Conservation (phyloP, 495 filamentous ascomycete genomes). For the Lepraria neglecta region DNA sequence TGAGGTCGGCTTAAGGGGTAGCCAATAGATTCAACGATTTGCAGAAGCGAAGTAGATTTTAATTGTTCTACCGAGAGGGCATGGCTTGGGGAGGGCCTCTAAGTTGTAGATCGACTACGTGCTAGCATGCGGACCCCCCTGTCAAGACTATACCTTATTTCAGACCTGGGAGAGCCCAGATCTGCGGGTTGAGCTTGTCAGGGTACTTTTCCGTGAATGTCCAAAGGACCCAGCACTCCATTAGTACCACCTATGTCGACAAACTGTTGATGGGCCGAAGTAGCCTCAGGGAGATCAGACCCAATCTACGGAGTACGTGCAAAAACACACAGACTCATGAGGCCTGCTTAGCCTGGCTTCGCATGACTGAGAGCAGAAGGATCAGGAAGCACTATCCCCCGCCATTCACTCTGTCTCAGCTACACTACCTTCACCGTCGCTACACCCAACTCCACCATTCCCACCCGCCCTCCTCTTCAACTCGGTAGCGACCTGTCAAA, state of each 20-base stretch:
- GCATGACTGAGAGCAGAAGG: constrained; percentile 5
- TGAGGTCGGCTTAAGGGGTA: neutral
- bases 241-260: constrained; percentile 1
- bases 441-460: neutral
- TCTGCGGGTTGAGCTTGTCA: constrained; percentile 5
- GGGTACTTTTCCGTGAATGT: neutral
- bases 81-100: neutral
- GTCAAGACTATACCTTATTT: constrained; percentile 5
- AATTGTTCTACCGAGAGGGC: neutral
- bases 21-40: too few relatives aligned
- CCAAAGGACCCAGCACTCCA: neutral
- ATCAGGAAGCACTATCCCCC: constrained; percentile 9
- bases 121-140: neutral
- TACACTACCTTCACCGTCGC: neutral
- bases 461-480: neutral
- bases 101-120: neutral
- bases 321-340: neutral
- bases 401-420: neutral
- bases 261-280: neutral
- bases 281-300: constrained; percentile 9
- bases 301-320: neutral
- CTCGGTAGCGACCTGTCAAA: neutral
- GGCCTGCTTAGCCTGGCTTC: constrained; percentile 1
- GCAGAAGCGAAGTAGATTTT: too few relatives aligned
- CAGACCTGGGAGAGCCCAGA: neutral